Conservation (phyloP, 2,329 filamentous ascomycete species). For the Plenodomus lindquistii region DNA sequence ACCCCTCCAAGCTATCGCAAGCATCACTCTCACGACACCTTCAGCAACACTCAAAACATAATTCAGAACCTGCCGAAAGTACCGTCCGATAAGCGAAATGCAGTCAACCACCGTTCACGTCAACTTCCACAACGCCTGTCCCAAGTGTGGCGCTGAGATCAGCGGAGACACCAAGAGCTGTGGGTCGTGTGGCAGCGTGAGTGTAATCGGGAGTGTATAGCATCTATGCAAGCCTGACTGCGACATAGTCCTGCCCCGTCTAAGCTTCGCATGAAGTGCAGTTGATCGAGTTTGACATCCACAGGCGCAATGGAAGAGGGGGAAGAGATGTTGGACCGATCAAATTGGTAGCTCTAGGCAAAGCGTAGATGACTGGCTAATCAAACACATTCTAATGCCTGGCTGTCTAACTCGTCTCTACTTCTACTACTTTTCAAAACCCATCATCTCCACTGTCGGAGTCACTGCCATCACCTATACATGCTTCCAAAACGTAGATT, state of each 20-base stretch:
- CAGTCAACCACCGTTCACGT: slow-evolving; percentile 32
- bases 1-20: slow-evolving; percentile 26
- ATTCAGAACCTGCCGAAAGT: not conserved
- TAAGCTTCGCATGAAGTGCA: slow-evolving; percentile 5
- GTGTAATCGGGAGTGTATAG: too few relatives aligned
- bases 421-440: too few relatives aligned
- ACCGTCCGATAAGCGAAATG: slow-evolving; percentile 21
- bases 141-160: slow-evolving; percentile 45
- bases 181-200: slow-evolving; percentile 44
- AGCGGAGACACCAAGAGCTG: slow-evolving; percentile 41
- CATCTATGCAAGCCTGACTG: not conserved
- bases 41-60: not conserved
- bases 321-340: too few relatives aligned
- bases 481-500: too few relatives aligned
- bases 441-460: too few relatives aligned
- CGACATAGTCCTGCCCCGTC: slow-evolving; percentile 27
- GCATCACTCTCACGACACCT: slow-evolving; percentile 14
- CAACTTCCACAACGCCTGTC: slow-evolving; percentile 41
- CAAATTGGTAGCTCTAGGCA: too few relatives aligned
- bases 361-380: too few relatives aligned
- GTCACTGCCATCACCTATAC: too few relatives aligned
- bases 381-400: too few relatives aligned
- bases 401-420: too few relatives aligned
- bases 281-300: not conserved
- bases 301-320: too few relatives aligned